Evolutionary conservation across 495 filamentous ascomycete genomes (phyloP).

Genomic region (Aspergillus steynii): DNA sequence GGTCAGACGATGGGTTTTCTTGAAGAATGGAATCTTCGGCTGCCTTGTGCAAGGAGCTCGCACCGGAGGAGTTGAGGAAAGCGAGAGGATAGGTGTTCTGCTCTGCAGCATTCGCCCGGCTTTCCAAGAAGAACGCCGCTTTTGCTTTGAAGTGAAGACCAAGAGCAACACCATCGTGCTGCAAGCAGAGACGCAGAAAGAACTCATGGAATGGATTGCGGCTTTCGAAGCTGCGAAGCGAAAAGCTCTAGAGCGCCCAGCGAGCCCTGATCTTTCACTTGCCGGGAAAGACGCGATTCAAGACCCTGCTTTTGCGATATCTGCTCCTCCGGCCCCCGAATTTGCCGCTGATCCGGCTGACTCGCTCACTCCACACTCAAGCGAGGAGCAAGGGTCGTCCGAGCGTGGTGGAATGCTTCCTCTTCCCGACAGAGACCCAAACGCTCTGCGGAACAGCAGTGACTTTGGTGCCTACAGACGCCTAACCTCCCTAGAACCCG

Average conservation of each 20-base stretch:
- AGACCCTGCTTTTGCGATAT: slow-evolving; percentile 92
- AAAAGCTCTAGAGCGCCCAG: slow-evolving; percentile 78
- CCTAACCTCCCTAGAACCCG: slow-evolving; percentile 46
- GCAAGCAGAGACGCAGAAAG: slow-evolving; percentile 88
- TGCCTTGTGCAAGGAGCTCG: slow-evolving; percentile 87
- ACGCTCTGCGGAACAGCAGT: slow-evolving; percentile 64
- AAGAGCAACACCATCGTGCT: slow-evolving; percentile 88
- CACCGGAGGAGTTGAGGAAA: slow-evolving; percentile 87
- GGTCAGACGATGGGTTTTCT: slow-evolving; percentile 91
- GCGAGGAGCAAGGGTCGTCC: slow-evolving; percentile 51
- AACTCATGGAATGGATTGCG: slow-evolving; percentile 88
- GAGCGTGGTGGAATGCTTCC: slow-evolving; percentile 68
- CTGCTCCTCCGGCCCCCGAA: slow-evolving; percentile 80
- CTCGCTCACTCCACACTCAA: slow-evolving; percentile 58
- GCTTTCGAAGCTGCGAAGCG: slow-evolving; percentile 92
- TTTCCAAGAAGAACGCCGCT: slow-evolving; percentile 87
- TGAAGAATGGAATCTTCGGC: slow-evolving; percentile 93
- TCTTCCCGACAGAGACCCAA: slow-evolving; percentile 61
- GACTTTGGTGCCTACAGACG: slow-evolving; percentile 59
- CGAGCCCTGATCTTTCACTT: slow-evolving; percentile 60
- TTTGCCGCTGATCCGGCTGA: slow-evolving; percentile 79
- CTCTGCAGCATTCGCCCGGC: slow-evolving; percentile 90
- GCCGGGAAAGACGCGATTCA: slow-evolving; percentile 54
- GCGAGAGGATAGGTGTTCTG: slow-evolving; percentile 91
- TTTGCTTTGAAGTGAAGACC: slow-evolving; percentile 98